A percentile compares a stretch with the other conserved stretches of the same genome.
Evolutionary conservation across 768 basidiomycete species (phyloP).

Genomic region (Candolleomyces efflorescens): DNA sequence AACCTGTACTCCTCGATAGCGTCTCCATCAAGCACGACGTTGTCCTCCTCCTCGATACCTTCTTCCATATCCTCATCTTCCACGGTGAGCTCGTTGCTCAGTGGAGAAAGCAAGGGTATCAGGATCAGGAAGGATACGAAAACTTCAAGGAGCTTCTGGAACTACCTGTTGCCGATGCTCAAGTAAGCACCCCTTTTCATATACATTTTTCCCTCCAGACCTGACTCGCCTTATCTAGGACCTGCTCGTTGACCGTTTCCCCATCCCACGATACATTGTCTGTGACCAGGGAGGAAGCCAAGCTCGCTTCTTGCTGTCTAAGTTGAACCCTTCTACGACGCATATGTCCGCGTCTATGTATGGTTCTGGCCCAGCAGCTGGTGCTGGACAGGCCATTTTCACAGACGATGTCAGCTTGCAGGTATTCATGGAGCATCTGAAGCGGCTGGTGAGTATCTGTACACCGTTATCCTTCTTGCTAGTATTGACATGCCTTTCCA

Average conservation of each 20-base stretch:
- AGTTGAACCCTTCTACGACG: constrained; percentile 96
- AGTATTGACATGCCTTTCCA: constrained; percentile 5
- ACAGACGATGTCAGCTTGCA: constrained; percentile 98
- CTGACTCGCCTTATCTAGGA: constrained; percentile 47
- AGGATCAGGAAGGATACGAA: constrained; percentile 98
- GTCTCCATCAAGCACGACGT: constrained; percentile 98
- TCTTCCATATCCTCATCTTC: constrained; percentile 99
- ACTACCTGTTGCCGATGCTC: constrained; percentile 83
- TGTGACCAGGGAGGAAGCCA: constrained; percentile 98
- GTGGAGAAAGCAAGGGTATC: constrained; percentile 98
- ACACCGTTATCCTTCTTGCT: background rate
- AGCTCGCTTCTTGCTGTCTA: constrained; percentile 95
- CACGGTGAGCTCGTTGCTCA: constrained; percentile 96
- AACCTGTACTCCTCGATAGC: constrained; percentile 94
- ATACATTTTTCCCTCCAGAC: background rate
- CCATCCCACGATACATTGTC: constrained; percentile 96
- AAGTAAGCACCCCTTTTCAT: constrained; percentile 39
- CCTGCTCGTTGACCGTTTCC: constrained; percentile 90
- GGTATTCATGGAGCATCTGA: constrained; percentile 97
- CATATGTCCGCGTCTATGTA: constrained; percentile 94
- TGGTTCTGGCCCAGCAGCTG: constrained; percentile 64
- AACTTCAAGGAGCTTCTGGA: constrained; percentile 95
- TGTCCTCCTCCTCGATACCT: constrained; percentile 94
- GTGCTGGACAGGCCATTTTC: constrained; percentile 88
- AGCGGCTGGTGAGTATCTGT: constrained; percentile 66